phyloP scores from a whole-genome alignment of 2,329 filamentous ascomycete genomes.

The Penicillium sp. region DNA sequence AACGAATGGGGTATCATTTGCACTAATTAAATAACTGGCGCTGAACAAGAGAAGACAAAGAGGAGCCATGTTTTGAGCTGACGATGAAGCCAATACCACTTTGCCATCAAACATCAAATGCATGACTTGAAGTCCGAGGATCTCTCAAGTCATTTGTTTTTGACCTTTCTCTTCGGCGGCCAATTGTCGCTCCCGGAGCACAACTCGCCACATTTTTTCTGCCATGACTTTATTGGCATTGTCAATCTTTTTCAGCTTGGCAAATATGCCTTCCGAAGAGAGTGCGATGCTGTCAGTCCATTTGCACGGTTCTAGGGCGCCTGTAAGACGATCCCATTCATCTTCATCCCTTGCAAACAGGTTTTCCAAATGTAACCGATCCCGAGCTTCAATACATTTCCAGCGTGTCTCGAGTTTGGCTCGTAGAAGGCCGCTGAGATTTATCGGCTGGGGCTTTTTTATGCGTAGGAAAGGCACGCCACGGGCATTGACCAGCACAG shows the following conservation, averaged over 20 bases:
- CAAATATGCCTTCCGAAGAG: slow-evolving; percentile 19
- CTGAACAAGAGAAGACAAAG: too few species aligned
- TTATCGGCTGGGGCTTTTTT: slow-evolving; percentile 42
- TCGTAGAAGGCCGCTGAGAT: slow-evolving; percentile 35
- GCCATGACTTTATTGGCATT: slow-evolving; percentile 26
- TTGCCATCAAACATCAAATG: too few species aligned
- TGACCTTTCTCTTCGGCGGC: slow-evolving; percentile 27
- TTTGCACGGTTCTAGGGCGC: slow-evolving; percentile 11
- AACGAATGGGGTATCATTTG: slow-evolving; percentile 7
- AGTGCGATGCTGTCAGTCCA: slow-evolving; percentile 24
- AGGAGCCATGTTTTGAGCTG: too few species aligned
- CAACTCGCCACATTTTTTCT: slow-evolving; percentile 36
- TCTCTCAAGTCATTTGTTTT: neutral
- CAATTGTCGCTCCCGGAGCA: slow-evolving; percentile 36
- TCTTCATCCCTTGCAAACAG: slow-evolving; percentile 39
- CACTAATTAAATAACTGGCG: neutral
- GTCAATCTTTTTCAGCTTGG: slow-evolving; percentile 26
- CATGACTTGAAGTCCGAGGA: too few species aligned
- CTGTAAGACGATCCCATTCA: slow-evolving; percentile 36
- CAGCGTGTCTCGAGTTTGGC: slow-evolving; percentile 33
- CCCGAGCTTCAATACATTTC: slow-evolving; percentile 30
- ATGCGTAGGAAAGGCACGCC: slow-evolving; percentile 42
- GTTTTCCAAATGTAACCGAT: slow-evolving; percentile 27
- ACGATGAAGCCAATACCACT: too few species aligned
- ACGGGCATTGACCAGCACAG: slow-evolving; percentile 39